These are phyloP conservation scores for Cladophialophora carrionii DNA, from an alignment of 2,329 filamentous ascomycete genomes.

Conservation along the genomic window DNA sequence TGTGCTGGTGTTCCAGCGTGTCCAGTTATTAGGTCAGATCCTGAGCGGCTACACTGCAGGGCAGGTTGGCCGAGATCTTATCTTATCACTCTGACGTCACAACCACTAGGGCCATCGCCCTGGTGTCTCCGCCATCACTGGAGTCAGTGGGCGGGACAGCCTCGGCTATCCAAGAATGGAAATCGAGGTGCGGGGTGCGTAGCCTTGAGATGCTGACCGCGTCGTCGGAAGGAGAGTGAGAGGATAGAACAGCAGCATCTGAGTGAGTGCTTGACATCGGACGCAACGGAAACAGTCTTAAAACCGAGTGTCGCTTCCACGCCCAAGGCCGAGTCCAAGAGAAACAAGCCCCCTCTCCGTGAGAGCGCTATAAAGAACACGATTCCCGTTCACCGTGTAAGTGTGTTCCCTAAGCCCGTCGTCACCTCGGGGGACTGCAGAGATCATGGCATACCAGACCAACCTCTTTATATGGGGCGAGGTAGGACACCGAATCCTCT, in stretches of 20 bases:
- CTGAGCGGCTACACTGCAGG: too few species aligned
- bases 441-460: constrained; percentile 56
- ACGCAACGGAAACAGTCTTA: not conserved
- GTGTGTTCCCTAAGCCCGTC: not conserved
- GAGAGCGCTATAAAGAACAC: not conserved
- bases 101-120: too few species aligned
- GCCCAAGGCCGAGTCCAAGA: not conserved
- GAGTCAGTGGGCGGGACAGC: not conserved
- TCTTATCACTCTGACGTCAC: not conserved
- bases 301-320: not conserved
- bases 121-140: not conserved
- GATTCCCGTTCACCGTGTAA: not conserved
- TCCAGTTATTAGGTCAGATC: too few species aligned
- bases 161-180: constrained; percentile 1
- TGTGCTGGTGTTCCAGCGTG: too few species aligned
- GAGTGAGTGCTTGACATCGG: not conserved
- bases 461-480: constrained; percentile 52
- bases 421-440: not conserved
- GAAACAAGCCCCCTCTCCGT: not conserved
- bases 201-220: not conserved
- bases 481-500: constrained; percentile 18
- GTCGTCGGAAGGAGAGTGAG: not conserved
- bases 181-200: not conserved
- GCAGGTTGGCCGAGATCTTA: not conserved
- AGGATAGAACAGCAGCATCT: not conserved